Conservation (phyloP, 257 asterid genomes). For the Ophiorrhiza pumila region DNA sequence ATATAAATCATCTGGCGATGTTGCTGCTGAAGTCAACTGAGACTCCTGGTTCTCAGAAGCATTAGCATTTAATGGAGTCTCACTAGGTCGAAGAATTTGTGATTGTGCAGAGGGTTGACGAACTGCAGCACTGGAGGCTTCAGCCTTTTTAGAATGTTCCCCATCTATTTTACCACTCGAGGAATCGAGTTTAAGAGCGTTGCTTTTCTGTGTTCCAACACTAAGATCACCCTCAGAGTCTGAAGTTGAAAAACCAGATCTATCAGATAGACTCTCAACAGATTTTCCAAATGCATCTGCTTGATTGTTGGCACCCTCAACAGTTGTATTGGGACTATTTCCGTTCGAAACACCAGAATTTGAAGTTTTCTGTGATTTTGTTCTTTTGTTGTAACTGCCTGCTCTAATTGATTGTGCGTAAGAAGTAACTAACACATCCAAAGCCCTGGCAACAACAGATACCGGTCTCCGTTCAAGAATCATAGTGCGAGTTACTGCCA, state of each 20-base stretch:
- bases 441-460: conserved; percentile 58
- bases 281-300: conserved; percentile 40
- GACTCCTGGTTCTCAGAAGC: conserved; percentile 48
- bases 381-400: conserved; percentile 60
- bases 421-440: conserved; percentile 48
- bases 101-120: conserved; percentile 40
- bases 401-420: conserved; percentile 63
- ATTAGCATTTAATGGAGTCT: conserved; percentile 43
- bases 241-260: conserved; percentile 40
- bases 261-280: conserved; percentile 34
- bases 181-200: conserved; percentile 29
- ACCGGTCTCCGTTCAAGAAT: conserved; percentile 87
- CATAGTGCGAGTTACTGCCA: conserved; percentile 52
- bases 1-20: conserved; percentile 65
- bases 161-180: conserved; percentile 40
- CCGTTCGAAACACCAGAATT: conserved; percentile 43
- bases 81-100: conserved; percentile 36
- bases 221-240: conserved; percentile 49
- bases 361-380: conserved; percentile 45
- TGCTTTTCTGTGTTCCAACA: conserved; percentile 17
- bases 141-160: conserved; percentile 29
- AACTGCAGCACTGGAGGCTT: conserved; percentile 38
- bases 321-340: conserved; percentile 29
- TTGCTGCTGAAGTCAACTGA: conserved; percentile 64
- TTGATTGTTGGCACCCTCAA: conserved; percentile 32